Base-by-base conservation (phyloP, 257 asterid species). In the Solanum rostratum region DNA sequence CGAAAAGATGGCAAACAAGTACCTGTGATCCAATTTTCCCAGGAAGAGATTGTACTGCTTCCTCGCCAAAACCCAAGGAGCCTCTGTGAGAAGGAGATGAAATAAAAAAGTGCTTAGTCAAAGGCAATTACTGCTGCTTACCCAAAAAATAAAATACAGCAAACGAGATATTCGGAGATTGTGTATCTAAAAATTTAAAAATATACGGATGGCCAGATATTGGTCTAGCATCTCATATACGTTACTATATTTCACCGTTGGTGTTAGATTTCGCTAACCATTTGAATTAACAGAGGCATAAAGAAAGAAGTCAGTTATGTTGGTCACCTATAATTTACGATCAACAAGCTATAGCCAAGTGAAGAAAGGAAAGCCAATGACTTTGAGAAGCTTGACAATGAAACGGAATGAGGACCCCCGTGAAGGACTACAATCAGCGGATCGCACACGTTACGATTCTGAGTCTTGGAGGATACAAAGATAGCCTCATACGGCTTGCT, bases 11-110 rank as follows among this genome's bases (percentile, higher is more conserved):
- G 53, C 82, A 62, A 49, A 81, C 27, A 63, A 80, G 62, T 63
- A 96, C 99, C 98, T 96, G 99, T 85, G 97, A 93, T 73, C 99
- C 99, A 11, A 93, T 50, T 73, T 97, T 95, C 81, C 99, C 99
- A 1, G 93, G 98, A 83, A 97, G 99, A 88, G 99, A 95, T 86
- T 95, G 99, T 93, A 97, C 89, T 79, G 99, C 98, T 92, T 97
- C 99, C 92, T 95, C 99, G 10, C 99, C 99, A 85, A 94, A 97
- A 82, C 99, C 99, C 82, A 94, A 86, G 52, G 99, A 97, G 83
- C 99, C 99, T 90, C 99, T 95, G 93, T 76, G 73, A 78, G 46
- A 30, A 66, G 45, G 27, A 49, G 27, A 50, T 29, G 19, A 49
- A 15, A 78, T 10, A 27, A 76, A 50, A 30, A 50, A 50, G 63